Evolutionary conservation across 1,284 basidiomycete species (phyloP).

Genomic region (Phenoliferia sp.): DNA sequence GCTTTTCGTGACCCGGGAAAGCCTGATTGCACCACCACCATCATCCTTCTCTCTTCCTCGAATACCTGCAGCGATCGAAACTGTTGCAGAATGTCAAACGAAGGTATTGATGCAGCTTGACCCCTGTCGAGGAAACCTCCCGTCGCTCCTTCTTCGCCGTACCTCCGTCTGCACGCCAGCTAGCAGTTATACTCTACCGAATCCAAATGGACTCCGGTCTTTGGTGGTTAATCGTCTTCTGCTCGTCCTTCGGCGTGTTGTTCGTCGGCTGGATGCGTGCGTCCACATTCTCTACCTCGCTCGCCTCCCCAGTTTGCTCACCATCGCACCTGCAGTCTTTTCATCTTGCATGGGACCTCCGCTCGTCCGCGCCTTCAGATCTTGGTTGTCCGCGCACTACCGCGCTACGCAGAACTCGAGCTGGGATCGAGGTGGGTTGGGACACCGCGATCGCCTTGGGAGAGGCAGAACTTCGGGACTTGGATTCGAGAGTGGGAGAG

Average conservation of each 20-base stretch:
- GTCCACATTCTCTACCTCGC: not conserved
- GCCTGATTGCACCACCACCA: too few relatives aligned
- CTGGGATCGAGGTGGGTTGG: not conserved
- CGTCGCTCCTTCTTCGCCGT: too few relatives aligned
- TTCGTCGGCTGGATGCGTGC: not conserved
- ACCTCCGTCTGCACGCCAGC: too few relatives aligned
- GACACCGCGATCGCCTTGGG: not conserved
- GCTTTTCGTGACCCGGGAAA: too few relatives aligned
- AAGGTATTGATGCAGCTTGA: too few relatives aligned
- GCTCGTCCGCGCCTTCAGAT: not conserved
- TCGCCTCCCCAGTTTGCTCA: not conserved
- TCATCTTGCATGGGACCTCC: not conserved
- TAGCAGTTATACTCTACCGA: too few relatives aligned
- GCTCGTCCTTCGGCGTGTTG: not conserved
- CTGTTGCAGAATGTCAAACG: too few relatives aligned
- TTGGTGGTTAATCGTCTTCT: not conserved
- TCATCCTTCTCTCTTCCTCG: too few relatives aligned
- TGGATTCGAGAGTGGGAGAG: not conserved
- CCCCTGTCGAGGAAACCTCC: too few relatives aligned
- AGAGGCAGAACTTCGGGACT: not conserved
- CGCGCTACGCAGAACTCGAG: not conserved
- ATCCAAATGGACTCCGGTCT: not conserved
- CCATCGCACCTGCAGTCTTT: not conserved
- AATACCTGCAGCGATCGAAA: too few relatives aligned
- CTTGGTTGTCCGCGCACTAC: not conserved